Percentiles rank a stretch among this genome's conserved stretches.
phyloP scores from a whole-genome alignment of 2,329 filamentous ascomycete species.

The Colletotrichum sp. region DNA sequence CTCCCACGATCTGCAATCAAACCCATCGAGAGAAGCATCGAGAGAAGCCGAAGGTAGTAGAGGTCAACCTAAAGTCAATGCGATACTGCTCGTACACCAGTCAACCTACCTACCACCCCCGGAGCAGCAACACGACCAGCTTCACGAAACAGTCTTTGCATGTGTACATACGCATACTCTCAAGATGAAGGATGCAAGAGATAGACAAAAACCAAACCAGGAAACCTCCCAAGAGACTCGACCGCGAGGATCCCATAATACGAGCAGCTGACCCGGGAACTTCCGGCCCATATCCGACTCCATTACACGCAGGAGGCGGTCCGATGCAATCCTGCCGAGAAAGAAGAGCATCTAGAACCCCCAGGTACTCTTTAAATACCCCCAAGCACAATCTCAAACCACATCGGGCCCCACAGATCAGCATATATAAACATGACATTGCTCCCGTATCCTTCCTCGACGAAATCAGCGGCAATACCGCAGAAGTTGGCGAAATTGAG shows the following conservation, averaged over 20 bases:
- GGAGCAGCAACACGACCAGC: accelerated
- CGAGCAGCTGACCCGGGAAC: no score
- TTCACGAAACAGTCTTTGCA: accelerated
- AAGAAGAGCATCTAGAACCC: no score
- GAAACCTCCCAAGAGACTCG: neutral
- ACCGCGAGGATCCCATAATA: neutral
- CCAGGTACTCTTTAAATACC: no score
- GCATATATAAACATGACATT: neutral
- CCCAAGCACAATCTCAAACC: no score
- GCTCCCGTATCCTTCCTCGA: neutral
- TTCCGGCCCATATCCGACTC: no score
- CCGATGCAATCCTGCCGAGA: no score
- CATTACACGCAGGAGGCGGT: no score
- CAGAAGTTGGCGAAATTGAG: neutral
- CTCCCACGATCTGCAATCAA: accelerated
- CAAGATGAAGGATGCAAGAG: neutral
- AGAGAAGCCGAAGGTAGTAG: no score
- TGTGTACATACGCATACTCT: accelerated
- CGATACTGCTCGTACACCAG: neutral
- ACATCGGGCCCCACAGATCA: no score
- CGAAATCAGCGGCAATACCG: neutral
- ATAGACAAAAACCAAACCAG: neutral
- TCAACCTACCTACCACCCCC: neutral
- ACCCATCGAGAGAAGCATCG: no score
- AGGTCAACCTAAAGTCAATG: no score